These are phyloP conservation scores for Fusarium coffeatum DNA, from an alignment of 2,329 filamentous ascomycete species.

Conservation along the genomic window DNA sequence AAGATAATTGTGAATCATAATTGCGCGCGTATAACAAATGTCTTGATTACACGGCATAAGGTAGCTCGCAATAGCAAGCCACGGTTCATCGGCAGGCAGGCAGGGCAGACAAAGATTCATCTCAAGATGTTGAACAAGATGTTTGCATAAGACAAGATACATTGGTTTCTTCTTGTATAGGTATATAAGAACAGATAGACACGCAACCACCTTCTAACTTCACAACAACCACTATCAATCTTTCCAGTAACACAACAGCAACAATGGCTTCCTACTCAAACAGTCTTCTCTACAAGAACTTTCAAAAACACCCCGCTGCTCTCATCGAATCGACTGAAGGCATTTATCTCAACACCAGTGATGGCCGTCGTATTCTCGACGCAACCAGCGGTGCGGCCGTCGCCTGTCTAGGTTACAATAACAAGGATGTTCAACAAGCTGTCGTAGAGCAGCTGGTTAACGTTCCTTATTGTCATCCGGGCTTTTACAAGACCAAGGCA, in stretches of 20 bases:
- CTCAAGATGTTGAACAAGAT: background rate
- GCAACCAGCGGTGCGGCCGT: slow-evolving; percentile 43
- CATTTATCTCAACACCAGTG: slow-evolving; percentile 37
- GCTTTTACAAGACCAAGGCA: slow-evolving; percentile 39
- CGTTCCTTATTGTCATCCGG: slow-evolving; percentile 38
- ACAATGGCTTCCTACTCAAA: slow-evolving; percentile 35
- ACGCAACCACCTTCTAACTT: background rate
- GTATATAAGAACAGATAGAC: slow-evolving; percentile 13
- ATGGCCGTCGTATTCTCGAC: slow-evolving; percentile 41
- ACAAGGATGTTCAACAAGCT: slow-evolving; percentile 40
- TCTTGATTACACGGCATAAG: slow-evolving; percentile 6
- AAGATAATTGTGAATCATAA: background rate
- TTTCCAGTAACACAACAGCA: background rate
- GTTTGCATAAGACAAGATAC: background rate
- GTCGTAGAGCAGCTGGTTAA: slow-evolving; percentile 35
- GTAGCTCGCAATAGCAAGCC: background rate
- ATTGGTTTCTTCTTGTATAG: too few relatives aligned
- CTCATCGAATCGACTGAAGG: slow-evolving; percentile 34
- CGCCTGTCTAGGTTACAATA: slow-evolving; percentile 40
- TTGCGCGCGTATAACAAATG: background rate
- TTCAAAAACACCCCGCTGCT: slow-evolving; percentile 39
- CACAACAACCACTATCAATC: background rate
- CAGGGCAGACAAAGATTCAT: too few relatives aligned
- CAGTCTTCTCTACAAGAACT: slow-evolving; percentile 44
- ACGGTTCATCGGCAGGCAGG: background rate